Conservation (phyloP, 768 basidiomycete species). For the Tylopilus cervinicoccineus region DNA sequence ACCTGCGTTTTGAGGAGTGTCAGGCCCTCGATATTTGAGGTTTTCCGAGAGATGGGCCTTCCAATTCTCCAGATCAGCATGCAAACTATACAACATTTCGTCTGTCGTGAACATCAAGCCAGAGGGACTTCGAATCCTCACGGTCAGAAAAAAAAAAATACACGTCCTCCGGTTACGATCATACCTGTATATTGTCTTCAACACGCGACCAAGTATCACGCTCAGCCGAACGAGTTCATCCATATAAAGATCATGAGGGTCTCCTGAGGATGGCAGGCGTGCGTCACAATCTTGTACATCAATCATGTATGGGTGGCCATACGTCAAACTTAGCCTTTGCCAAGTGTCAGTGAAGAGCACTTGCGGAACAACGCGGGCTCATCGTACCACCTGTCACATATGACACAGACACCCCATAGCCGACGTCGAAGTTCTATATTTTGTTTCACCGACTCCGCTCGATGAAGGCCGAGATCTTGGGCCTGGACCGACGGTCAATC, state of each 20-base stretch:
- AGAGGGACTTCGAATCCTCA: conserved; percentile 55
- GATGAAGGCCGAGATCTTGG: conserved; percentile 93
- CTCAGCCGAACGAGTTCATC: conserved; percentile 90
- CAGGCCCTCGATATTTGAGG: conserved; percentile 71
- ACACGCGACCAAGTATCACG: conserved; percentile 84
- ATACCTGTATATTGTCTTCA: conserved; percentile 91
- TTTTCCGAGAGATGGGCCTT: conserved; percentile 71
- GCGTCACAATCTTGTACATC: conserved; percentile 97
- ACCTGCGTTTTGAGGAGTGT: conserved; percentile 67
- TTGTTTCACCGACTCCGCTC: conserved; percentile 83
- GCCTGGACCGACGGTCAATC: conserved; percentile 50
- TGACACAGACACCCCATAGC: conserved; percentile 92
- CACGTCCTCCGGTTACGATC: conserved; percentile 5
- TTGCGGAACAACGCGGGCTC: conserved; percentile 1
- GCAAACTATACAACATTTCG: conserved; percentile 61
- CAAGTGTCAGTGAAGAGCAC: conserved; percentile 5
- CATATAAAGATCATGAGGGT: conserved; percentile 74
- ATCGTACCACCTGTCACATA: conserved; percentile 86
- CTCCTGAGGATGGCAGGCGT: conserved; percentile 85
- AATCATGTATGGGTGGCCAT: conserved; percentile 94
- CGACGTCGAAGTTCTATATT: conserved; percentile 84
- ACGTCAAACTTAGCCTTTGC: conserved; percentile 78
- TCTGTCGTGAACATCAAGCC: conserved; percentile 85
- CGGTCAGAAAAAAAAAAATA: conserved; percentile 8
- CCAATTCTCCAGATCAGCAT: conserved; percentile 74